These are phyloP conservation scores for Thuidium tamariscinum DNA, from an alignment of 225 moss, liverwort and hornwort species.

Conservation along the genomic window DNA sequence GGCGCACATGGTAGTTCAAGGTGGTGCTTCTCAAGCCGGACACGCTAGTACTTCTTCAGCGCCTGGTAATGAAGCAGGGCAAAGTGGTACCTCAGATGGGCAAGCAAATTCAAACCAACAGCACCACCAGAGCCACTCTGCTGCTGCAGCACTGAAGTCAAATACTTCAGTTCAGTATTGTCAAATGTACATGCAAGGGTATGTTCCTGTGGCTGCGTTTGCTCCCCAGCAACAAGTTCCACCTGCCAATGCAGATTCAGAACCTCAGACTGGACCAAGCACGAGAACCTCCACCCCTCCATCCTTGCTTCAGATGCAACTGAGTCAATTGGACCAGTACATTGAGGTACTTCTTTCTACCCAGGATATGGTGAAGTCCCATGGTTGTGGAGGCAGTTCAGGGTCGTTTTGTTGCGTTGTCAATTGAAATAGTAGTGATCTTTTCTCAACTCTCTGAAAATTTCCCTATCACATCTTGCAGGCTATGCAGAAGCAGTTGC, in stretches of 20 bases:
- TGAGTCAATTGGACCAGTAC: conserved; percentile 50
- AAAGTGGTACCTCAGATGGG: conserved; percentile 8
- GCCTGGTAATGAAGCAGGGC: conserved; percentile 21
- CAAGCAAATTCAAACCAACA: conserved; percentile 18
- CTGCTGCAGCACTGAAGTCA: conserved; percentile 16
- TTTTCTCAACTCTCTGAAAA: neutral
- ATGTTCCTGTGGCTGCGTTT: conserved; percentile 35
- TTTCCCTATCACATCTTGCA: conserved; percentile 11
- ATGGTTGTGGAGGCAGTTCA: neutral
- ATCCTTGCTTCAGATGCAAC: conserved; percentile 40
- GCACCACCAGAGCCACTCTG: neutral
- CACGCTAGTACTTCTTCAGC: conserved; percentile 22
- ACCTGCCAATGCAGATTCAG: conserved; percentile 12
- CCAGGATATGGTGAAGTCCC: neutral
- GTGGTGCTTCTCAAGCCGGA: conserved; percentile 25
- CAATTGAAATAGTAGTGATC: neutral
- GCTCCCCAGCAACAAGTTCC: conserved; percentile 18
- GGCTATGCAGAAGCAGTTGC: conserved; percentile 65
- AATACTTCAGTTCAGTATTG: conserved; percentile 35
- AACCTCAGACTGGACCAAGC: conserved; percentile 13
- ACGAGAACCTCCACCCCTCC: conserved; percentile 1
- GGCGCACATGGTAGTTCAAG: conserved; percentile 46
- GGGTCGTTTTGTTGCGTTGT: neutral
- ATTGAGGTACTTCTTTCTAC: conserved; percentile 49
- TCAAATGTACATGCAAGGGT: conserved; percentile 46